Base-by-base conservation (phyloP, 495 filamentous ascomycete species). In the Eremomyces bilateralis region DNA sequence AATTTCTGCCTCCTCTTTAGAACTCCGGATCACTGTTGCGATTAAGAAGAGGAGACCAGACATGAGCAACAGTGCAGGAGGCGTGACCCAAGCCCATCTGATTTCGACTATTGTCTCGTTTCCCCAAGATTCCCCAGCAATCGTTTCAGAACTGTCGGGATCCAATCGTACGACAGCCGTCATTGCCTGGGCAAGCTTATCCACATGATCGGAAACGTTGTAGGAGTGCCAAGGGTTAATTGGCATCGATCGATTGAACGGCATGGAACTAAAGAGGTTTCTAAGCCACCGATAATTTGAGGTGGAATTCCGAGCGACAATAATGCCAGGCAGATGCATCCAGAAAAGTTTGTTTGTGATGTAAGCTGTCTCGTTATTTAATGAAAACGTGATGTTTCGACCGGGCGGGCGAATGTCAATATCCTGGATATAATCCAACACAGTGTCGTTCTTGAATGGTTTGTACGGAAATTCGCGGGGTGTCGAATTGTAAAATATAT, bases 1-100 rank as follows among this genome's bases (percentile, higher is more conserved):
- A 3, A 47, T 36, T 1, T 38, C 42, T 17, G 36, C 35, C 17
- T 33, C n/a, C 18, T 47, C 44, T 5, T 13, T 22, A 1, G 33
- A 37, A 17, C 33, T 38, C 31, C 34, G 27, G 19, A 47, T 18
- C 3, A 47, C 31, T 4, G 44, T 47, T 12, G 37, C 21, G 15
- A 47, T 12, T 1, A 47, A 35, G 34, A 47, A 47, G n/a, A 43
- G 22, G n/a, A 43, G 29, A 17, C 21, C 38, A 4, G 32, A 5
- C 4, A 34, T 19, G 8, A 47, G 37, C 11, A 47, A 22, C 6
- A 34, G 31, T 16, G 41, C 18, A 4, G 44, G 44, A 4, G 43
- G 36, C 4, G 20, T 19, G 6, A 47, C 33, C 44, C 44, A 47
- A 6, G 3, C n/a, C 37, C 36, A 47, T 18, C 35, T 29, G 25